A percentile compares a stretch with the other conserved stretches of the same genome.
Evolutionary conservation across 2,329 filamentous ascomycete genomes (phyloP).

Genomic region (Nemania diffusa): DNA sequence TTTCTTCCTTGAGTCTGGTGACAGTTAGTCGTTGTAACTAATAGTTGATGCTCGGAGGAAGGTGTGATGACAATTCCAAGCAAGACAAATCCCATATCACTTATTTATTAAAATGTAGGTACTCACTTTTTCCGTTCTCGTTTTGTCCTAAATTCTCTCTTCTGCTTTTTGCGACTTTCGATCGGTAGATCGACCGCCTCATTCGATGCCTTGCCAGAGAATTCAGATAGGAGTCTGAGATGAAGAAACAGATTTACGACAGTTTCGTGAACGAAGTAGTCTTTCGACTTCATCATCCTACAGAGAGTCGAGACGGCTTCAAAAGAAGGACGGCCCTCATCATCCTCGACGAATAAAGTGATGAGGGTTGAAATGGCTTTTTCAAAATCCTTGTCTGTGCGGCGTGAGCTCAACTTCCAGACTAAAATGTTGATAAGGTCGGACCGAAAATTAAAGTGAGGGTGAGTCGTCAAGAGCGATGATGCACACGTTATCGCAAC

Average conservation of each 20-base stretch:
- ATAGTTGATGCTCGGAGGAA: not conserved
- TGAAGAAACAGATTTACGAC: slow-evolving; percentile 92
- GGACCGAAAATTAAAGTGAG: slow-evolving; percentile 95
- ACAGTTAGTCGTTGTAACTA: slow-evolving; percentile 48
- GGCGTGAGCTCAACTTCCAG: slow-evolving; percentile 79
- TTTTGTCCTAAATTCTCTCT: slow-evolving; percentile 90
- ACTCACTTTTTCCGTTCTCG: slow-evolving; percentile 73
- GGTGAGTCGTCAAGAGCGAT: slow-evolving; percentile 80
- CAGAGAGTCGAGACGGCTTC: slow-evolving; percentile 86
- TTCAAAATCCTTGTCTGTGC: slow-evolving; percentile 77
- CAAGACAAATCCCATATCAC: not conserved
- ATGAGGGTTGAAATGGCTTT: slow-evolving; percentile 84
- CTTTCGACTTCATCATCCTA: slow-evolving; percentile 93
- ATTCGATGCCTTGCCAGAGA: slow-evolving; percentile 83
- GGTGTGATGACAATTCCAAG: not conserved
- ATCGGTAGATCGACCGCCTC: slow-evolving; percentile 72
- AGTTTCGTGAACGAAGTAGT: slow-evolving; percentile 84
- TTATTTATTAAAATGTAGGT: not conserved
- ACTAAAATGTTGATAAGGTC: slow-evolving; percentile 90
- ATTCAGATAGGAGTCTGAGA: slow-evolving; percentile 87
- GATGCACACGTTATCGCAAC: slow-evolving; percentile 89
- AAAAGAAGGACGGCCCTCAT: slow-evolving; percentile 87
- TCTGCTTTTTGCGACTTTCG: slow-evolving; percentile 74
- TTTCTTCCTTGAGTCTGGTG: slow-evolving; percentile 76
- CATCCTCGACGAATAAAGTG: slow-evolving; percentile 84